Conservation (phyloP, 2,329 filamentous ascomycete genomes). For the Fusarium xylarioides region DNA sequence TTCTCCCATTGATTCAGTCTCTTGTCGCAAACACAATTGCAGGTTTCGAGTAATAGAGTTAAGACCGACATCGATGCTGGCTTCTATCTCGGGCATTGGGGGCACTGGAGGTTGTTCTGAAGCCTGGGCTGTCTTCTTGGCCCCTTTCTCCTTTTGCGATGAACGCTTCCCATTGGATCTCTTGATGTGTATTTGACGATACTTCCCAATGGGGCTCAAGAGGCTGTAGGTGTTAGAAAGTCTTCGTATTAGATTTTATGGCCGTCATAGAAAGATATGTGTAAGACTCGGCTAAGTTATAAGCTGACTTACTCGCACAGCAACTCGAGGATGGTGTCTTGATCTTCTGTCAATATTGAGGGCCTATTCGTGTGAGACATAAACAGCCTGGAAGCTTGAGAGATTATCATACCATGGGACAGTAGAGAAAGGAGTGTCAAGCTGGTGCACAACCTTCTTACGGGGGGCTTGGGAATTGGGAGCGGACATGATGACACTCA, state of each 20-base stretch:
- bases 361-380: constrained; percentile 61
- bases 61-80: constrained; percentile 70
- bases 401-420: constrained; percentile 62
- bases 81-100: constrained; percentile 60
- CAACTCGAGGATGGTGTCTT: constrained; percentile 72
- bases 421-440: constrained; percentile 71
- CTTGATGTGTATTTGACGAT: constrained; percentile 63
- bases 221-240: constrained; percentile 55
- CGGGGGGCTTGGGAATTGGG: constrained; percentile 44
- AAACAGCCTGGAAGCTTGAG: not conserved
- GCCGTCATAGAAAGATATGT: not conserved
- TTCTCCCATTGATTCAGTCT: not conserved
- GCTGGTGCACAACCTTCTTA: constrained; percentile 69
- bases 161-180: constrained; percentile 70
- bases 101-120: constrained; percentile 45
- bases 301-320: constrained; percentile 65
- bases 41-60: constrained; percentile 70
- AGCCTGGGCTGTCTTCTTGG: constrained; percentile 37
- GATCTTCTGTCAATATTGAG: constrained; percentile 63
- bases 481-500: constrained; percentile 37
- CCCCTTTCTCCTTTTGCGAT: constrained; percentile 59
- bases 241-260: not conserved
- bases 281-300: not conserved
- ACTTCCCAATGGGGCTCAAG: constrained; percentile 68
- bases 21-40: constrained; percentile 51